phyloP scores from a whole-genome alignment of 192 early-diverging fungal species.

The Radiomyces spectabilis region DNA sequence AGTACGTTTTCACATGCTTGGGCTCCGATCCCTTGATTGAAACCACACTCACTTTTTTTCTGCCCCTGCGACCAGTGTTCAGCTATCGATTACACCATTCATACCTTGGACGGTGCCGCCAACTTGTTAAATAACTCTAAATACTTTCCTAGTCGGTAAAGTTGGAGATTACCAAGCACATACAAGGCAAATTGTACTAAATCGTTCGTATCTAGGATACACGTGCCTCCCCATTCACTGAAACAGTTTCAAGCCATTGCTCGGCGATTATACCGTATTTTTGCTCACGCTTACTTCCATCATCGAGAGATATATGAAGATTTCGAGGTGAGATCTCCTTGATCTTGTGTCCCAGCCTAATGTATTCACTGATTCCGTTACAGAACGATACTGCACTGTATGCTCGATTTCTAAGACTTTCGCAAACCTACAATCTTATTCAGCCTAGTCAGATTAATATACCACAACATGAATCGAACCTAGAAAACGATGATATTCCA shows the following conservation, averaged over 20 bases:
- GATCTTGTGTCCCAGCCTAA: neutral
- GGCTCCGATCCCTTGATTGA: neutral
- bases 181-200: too few species aligned
- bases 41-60: neutral
- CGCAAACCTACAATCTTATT: slow-evolving; percentile 53
- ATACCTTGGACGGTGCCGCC: slow-evolving; percentile 88
- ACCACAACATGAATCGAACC: slow-evolving; percentile 25
- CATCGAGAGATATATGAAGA: slow-evolving; percentile 84
- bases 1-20: slow-evolving; percentile 31
- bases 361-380: neutral
- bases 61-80: slow-evolving; percentile 76
- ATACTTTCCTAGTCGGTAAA: slow-evolving; percentile 69
- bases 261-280: slow-evolving; percentile 91
- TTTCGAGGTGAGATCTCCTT: slow-evolving; percentile 56
- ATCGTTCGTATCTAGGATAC: slow-evolving; percentile 29
- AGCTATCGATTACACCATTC: slow-evolving; percentile 89
- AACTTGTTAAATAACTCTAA: slow-evolving; percentile 68
- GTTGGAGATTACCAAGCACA: too few species aligned
- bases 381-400: slow-evolving; percentile 68
- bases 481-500: neutral
- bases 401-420: slow-evolving; percentile 63
- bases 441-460: slow-evolving; percentile 68
- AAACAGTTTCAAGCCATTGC: slow-evolving; percentile 87
- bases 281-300: slow-evolving; percentile 92
- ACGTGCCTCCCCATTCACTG: slow-evolving; percentile 58